phyloP scores from a whole-genome alignment of 1,284 basidiomycete species.

The Puccinia brachypodii region DNA sequence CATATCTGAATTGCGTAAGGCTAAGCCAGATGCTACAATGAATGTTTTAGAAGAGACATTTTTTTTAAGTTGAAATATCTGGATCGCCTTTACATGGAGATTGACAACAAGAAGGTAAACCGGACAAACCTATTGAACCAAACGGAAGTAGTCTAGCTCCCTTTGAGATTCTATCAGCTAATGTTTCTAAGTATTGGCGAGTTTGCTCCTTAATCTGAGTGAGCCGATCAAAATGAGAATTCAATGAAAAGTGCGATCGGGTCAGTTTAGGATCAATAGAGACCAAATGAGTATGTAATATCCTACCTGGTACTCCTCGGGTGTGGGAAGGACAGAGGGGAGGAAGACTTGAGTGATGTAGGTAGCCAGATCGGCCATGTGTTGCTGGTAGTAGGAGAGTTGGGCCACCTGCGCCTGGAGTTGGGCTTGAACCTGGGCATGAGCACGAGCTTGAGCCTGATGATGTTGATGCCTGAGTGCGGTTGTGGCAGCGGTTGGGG shows the following conservation, averaged over 20 bases:
- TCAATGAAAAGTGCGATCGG: background rate
- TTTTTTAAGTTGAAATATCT: constrained; percentile 63
- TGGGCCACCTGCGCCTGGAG: constrained; percentile 12
- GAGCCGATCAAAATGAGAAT: constrained; percentile 1
- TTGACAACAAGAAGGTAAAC: background rate
- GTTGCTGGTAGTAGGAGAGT: constrained; percentile 46
- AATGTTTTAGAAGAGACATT: constrained; percentile 64
- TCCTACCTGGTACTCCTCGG: constrained; percentile 73
- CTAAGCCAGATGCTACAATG: constrained; percentile 62
- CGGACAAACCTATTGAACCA: constrained; percentile 64
- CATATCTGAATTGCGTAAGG: constrained; percentile 70
- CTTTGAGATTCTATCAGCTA: constrained; percentile 91
- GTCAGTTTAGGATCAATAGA: background rate
- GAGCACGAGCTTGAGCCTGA: constrained; percentile 22
- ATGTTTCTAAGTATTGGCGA: constrained; percentile 84
- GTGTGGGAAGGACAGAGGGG: constrained; percentile 79
- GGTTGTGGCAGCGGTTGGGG: background rate
- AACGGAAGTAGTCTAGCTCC: constrained; percentile 87
- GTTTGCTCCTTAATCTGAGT: constrained; percentile 84
- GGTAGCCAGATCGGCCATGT: constrained; percentile 43
- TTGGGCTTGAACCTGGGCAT: constrained; percentile 34
- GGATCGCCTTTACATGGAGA: background rate
- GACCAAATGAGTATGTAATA: background rate
- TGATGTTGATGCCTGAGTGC: constrained; percentile 30
- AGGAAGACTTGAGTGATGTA: constrained; percentile 62